These are phyloP conservation scores for Papiliotrema fonsecae DNA, from an alignment of 1,284 basidiomycete species.

Conservation along the genomic window DNA sequence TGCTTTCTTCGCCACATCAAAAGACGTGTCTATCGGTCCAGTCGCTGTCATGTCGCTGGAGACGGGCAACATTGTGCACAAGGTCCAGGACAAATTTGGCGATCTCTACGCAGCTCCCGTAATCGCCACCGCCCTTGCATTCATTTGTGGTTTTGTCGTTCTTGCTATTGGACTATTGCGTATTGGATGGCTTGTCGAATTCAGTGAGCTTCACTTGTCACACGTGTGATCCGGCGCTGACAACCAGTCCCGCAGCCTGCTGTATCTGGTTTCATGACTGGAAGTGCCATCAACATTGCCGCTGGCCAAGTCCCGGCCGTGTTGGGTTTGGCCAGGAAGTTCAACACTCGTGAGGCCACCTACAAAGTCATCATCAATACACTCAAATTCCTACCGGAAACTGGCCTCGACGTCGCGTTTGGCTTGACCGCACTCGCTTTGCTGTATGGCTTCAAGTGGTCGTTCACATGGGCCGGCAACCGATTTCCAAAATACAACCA, in stretches of 20 bases:
- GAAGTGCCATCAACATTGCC: conserved; percentile 82
- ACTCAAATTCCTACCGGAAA: conserved; percentile 63
- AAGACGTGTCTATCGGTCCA: conserved; percentile 92
- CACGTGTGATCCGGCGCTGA: not conserved
- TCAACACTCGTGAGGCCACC: conserved; percentile 74
- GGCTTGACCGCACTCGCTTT: conserved; percentile 62
- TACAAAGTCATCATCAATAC: conserved; percentile 93
- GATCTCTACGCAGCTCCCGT: conserved; percentile 59
- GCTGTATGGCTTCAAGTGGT: conserved; percentile 70
- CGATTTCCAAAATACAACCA: conserved; percentile 68
- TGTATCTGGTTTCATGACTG: conserved; percentile 78
- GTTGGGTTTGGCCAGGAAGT: conserved; percentile 71
- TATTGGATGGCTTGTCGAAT: conserved; percentile 92
- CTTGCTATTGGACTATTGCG: conserved; percentile 86
- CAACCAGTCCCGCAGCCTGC: conserved; percentile 57
- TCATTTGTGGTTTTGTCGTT: conserved; percentile 89
- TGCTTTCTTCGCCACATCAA: conserved; percentile 66
- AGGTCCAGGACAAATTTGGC: conserved; percentile 53
- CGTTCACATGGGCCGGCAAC: conserved; percentile 57
- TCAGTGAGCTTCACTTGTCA: conserved; percentile 62
- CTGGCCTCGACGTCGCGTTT: conserved; percentile 77
- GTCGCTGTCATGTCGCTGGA: conserved; percentile 97
- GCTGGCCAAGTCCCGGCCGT: conserved; percentile 78
- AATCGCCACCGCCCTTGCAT: conserved; percentile 81
- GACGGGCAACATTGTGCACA: conserved; percentile 67